Base-by-base conservation (phyloP, 352 stramenopile genomes). In the Globisporangium nunn region DNA sequence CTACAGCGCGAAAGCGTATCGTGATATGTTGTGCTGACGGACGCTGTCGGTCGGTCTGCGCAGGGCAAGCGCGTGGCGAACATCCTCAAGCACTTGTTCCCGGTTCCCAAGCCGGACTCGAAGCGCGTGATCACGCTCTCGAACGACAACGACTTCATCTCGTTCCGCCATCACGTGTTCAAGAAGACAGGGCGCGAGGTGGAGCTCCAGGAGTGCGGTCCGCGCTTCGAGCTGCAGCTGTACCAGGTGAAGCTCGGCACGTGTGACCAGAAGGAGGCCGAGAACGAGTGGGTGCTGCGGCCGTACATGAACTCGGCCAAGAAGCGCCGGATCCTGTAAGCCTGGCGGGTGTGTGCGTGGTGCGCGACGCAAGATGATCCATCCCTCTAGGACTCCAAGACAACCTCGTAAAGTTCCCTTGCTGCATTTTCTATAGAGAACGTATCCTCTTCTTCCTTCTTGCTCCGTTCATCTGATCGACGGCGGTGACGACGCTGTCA, bases 301-400 rank as follows among this genome's bases (percentile, higher is more conserved):
- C 96, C 97, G 29, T 99, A 99, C 82, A 99, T 99, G 85, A 99
- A 99, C 80, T 98, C 96, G n/a, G 93, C 96, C 56, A 98, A 97
- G 66, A 99, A 99, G 75, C 87, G 95, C 52, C 84, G 90, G 58
- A 72, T 96, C 28, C 68, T 98, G 55, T 94, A 86, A 37, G 33
- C 33, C 33, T 37, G 33, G 37, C 55, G 28, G 33, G 41, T 39
- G 33, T 37, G 33, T 37, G 33, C 33, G 33, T 5, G 6, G 10
- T 37, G 33, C 6, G 10, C 33, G 10, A 5, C 33, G 10, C 33
- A 11, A 8, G 35, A 23, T 23, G 35, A 14, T 14, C 35, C 35
- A 11, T 11, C 11, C 7, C 35, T 40, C 35, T 15, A 23, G 23
- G 23, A 23, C 23, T 23, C 23, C 7, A 40, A 14, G 35, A 14